A percentile compares a stretch with the other conserved stretches of the same genome.
phyloP scores from a whole-genome alignment of 225 moss, liverwort and hornwort species.

The Bryoerythrophyllum caledonicum region DNA sequence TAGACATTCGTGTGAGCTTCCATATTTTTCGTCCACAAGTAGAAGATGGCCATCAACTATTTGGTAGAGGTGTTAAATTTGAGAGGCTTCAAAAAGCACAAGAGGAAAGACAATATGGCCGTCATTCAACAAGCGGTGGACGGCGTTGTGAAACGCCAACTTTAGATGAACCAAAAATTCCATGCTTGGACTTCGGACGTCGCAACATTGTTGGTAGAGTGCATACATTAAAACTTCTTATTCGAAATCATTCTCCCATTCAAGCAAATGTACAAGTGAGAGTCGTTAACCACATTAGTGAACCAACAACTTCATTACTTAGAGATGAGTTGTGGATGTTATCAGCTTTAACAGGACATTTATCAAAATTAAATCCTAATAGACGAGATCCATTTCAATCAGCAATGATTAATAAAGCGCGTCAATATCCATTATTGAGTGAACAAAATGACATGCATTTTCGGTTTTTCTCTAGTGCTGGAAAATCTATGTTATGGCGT shows the following conservation, averaged over 20 bases:
- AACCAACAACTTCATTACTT: conserved; percentile 55
- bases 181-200: conserved; percentile 84
- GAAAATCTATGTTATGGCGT: conserved; percentile 86
- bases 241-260: conserved; percentile 76
- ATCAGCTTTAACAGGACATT: conserved; percentile 73
- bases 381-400: conserved; percentile 66
- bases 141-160: conserved; percentile 1
- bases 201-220: conserved; percentile 60
- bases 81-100: conserved; percentile 41
- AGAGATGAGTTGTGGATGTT: conserved; percentile 80
- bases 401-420: conserved; percentile 33
- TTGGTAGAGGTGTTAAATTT: conserved; percentile 38
- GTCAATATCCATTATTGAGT: conserved; percentile 38
- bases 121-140: neutral
- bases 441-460: conserved; percentile 62
- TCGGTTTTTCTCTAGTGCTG: conserved; percentile 67
- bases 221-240: conserved; percentile 68
- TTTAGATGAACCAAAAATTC: conserved; percentile 49
- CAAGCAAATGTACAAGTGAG: conserved; percentile 46
- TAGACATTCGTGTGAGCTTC: conserved; percentile 76
- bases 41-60: conserved; percentile 60
- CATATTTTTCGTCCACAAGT: conserved; percentile 51
- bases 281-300: conserved; percentile 56
- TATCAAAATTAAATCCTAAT: conserved; percentile 61
- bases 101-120: conserved; percentile 7